These are phyloP conservation scores for Solanum chacoense DNA, from an alignment of 305 asterid species.

Conservation along the genomic window DNA sequence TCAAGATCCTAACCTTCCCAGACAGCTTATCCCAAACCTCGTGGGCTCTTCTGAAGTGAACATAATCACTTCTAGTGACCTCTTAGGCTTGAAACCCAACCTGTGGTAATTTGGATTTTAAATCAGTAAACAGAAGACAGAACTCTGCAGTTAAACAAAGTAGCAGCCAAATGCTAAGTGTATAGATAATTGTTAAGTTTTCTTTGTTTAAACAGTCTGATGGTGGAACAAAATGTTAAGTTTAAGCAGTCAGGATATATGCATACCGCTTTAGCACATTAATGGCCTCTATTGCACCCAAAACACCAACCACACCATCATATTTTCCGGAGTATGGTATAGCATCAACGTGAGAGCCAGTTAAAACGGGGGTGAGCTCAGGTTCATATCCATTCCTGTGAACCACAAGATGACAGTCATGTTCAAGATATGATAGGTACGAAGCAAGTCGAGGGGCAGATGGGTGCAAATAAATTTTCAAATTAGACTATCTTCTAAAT, in stretches of 20 bases:
- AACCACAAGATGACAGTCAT: neutral
- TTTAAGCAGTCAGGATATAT: neutral
- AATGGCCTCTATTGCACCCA: constrained; percentile 96
- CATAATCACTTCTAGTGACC: constrained; percentile 89
- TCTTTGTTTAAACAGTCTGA: neutral
- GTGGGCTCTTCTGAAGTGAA: constrained; percentile 99
- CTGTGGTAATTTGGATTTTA: constrained; percentile 22
- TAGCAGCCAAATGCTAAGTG: neutral
- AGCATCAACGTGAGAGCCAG: constrained; percentile 92
- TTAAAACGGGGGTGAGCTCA: constrained; percentile 62
- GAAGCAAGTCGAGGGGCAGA: neutral
- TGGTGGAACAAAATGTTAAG: neutral
- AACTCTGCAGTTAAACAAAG: neutral
- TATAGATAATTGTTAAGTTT: neutral
- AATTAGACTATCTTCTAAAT: neutral
- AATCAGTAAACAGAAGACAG: neutral
- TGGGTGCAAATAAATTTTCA: neutral
- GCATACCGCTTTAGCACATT: constrained; percentile 68
- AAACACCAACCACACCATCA: constrained; percentile 92
- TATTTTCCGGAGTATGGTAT: constrained; percentile 94
- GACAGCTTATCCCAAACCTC: constrained; percentile 86
- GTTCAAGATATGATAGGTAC: neutral
- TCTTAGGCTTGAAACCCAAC: constrained; percentile 72
- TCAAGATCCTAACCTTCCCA: constrained; percentile 62
- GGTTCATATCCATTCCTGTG: constrained; percentile 69